These are phyloP conservation scores for Spinacia oleracea DNA, from an alignment of 179 eudicot genomes.

Conservation along the genomic window DNA sequence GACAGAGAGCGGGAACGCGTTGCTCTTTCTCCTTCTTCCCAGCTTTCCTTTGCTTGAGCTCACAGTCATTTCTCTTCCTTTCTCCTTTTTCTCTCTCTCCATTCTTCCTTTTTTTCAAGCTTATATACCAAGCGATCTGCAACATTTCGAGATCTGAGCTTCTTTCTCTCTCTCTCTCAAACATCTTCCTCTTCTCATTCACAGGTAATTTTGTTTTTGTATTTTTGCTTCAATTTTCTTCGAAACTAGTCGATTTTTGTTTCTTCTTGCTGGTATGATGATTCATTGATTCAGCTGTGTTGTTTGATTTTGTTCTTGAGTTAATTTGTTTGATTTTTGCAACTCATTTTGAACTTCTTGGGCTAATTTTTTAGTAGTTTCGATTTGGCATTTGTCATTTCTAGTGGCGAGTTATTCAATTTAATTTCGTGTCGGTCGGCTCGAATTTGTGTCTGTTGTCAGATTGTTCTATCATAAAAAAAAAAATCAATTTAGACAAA, in stretches of 20 bases:
- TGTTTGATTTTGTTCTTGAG: neutral
- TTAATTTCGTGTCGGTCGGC: no score
- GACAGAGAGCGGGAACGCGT: constrained; percentile 21
- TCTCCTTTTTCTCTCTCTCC: neutral
- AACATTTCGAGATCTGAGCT: neutral
- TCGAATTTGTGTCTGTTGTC: no score
- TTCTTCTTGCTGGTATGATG: neutral
- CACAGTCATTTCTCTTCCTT: neutral
- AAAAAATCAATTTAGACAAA: no score
- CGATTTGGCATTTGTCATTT: neutral
- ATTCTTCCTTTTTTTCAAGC: neutral
- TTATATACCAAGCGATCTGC: neutral
- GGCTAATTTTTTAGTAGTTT: neutral
- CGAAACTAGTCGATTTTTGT: neutral
- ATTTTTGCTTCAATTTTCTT: neutral
- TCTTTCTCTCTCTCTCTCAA: neutral
- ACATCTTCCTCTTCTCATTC: neutral
- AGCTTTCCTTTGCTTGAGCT: constrained; percentile 17
- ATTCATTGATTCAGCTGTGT: neutral
- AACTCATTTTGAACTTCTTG: neutral
- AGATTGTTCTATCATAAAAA: no score
- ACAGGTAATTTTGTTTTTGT: neutral
- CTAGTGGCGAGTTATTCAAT: neutral
- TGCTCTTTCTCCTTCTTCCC: neutral
- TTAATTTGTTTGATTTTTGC: no score